Percentiles rank a stretch among this genome's conserved stretches.
Conservation (phyloP, 768 basidiomycete species). For the Naematelia encephala region DNA sequence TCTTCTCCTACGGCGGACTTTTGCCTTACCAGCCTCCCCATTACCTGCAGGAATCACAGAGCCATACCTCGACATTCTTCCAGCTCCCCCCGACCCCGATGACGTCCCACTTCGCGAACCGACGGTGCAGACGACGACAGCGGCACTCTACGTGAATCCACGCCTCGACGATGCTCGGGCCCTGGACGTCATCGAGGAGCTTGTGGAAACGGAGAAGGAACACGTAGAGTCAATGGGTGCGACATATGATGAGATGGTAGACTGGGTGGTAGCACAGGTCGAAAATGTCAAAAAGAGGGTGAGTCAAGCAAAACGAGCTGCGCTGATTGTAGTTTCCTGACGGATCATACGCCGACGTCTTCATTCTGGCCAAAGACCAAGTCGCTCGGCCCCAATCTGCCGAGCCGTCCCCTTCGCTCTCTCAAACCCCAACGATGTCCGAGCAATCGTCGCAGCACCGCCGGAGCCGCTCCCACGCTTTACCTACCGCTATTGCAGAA, state of each 20-base stretch:
- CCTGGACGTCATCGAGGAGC: slow-evolving; percentile 34
- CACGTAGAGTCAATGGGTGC: slow-evolving; percentile 20
- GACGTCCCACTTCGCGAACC: slow-evolving; percentile 41
- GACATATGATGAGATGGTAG: slow-evolving; percentile 16
- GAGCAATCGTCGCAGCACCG: slow-evolving; percentile 28
- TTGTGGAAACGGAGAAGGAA: slow-evolving; percentile 44
- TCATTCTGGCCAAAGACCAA: slow-evolving; percentile 20
- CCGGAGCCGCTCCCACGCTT: slow-evolving; percentile 10
- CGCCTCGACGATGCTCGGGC: slow-evolving; percentile 33
- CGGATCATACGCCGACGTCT: slow-evolving; percentile 37
- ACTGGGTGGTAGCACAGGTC: slow-evolving; percentile 23
- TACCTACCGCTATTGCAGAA: slow-evolving; percentile 10
- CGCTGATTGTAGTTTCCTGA: slow-evolving; percentile 36
- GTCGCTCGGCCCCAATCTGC: slow-evolving; percentile 9
- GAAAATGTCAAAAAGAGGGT: slow-evolving; percentile 40
- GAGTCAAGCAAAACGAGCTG: slow-evolving; percentile 6
- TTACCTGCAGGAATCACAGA: slow-evolving; percentile 29
- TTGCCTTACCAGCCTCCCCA: slow-evolving; percentile 30
- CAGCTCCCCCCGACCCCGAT: slow-evolving; percentile 41
- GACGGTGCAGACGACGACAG: slow-evolving; percentile 40
- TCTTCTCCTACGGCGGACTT: slow-evolving; percentile 31
- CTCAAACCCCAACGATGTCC: slow-evolving; percentile 2
- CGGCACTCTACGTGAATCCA: slow-evolving; percentile 46
- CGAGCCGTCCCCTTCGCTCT: not conserved
- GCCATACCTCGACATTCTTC: slow-evolving; percentile 36